Evolutionary conservation across 1,284 basidiomycete genomes (phyloP).

Genomic region (Grifola frondosa): DNA sequence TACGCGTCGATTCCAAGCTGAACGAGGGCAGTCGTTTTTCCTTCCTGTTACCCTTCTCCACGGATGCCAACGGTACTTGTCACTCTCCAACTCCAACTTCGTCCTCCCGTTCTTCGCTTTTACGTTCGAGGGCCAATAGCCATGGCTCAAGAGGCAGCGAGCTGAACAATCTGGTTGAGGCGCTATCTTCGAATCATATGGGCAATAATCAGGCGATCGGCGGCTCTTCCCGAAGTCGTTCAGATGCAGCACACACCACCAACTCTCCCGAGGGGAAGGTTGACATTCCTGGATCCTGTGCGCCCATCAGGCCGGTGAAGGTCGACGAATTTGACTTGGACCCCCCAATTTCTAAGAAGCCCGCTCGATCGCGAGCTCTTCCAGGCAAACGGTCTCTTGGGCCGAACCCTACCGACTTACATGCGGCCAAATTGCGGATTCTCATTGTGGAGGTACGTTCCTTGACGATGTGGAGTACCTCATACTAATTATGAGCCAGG

Average conservation of each 20-base stretch:
- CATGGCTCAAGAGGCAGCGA: constrained; percentile 34
- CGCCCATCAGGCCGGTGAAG: constrained; percentile 43
- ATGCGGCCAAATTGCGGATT: constrained; percentile 46
- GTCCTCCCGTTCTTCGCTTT: constrained; percentile 14
- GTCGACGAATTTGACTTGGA: constrained; percentile 39
- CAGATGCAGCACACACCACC: neutral
- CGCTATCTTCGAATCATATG: constrained; percentile 49
- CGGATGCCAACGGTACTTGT: constrained; percentile 29
- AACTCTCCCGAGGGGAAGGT: constrained; percentile 27
- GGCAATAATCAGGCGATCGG: constrained; percentile 8
- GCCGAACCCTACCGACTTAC: constrained; percentile 2
- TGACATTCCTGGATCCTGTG: constrained; percentile 34
- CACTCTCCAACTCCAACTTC: constrained; percentile 4
- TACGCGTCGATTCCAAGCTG: constrained; percentile 76
- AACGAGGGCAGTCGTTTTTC: constrained; percentile 74
- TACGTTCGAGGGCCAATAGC: constrained; percentile 19
- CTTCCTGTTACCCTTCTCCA: constrained; percentile 62
- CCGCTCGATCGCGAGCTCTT: constrained; percentile 4
- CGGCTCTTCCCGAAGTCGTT: neutral
- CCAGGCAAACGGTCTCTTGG: constrained; percentile 10
- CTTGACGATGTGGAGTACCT: neutral
- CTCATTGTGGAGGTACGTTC: constrained; percentile 68
- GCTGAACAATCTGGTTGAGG: constrained; percentile 70
- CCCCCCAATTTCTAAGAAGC: constrained; percentile 11
- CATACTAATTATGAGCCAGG: constrained; percentile 37